A percentile compares a stretch with the other conserved stretches of the same genome.
These are phyloP conservation scores for Termitomyces sp. DNA, from an alignment of 768 basidiomycete genomes.

Conservation along the genomic window DNA sequence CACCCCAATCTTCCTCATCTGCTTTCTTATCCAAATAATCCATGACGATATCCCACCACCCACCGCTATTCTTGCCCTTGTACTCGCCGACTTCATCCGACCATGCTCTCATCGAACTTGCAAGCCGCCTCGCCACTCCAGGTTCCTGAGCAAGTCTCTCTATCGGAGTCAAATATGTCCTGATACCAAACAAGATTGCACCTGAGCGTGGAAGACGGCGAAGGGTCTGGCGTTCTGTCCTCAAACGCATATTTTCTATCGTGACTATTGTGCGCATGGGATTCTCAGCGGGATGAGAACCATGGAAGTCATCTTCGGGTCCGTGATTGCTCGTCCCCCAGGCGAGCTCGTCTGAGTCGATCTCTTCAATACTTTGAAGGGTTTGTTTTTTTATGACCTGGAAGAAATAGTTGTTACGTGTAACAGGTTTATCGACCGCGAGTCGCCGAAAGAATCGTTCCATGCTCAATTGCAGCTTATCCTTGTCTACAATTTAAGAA, in stretches of 20 bases:
- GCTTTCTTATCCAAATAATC: slow-evolving; percentile 31
- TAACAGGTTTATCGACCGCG: slow-evolving; percentile 61
- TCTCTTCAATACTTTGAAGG: slow-evolving; percentile 14
- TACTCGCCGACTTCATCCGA: slow-evolving; percentile 53
- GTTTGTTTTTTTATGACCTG: slow-evolving; percentile 22
- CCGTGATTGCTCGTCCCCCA: slow-evolving; percentile 42
- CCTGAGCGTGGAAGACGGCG: slow-evolving; percentile 59
- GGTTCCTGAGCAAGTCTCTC: slow-evolving; percentile 46
- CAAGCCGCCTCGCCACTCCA: slow-evolving; percentile 57
- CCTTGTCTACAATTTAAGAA: slow-evolving; percentile 36
- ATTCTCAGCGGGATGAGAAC: slow-evolving; percentile 12
- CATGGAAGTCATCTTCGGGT: slow-evolving; percentile 17
- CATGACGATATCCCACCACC: slow-evolving; percentile 27
- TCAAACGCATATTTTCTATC: slow-evolving; percentile 44
- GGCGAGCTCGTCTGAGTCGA: slow-evolving; percentile 61
- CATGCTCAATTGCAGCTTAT: slow-evolving; percentile 59
- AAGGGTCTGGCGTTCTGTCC: slow-evolving; percentile 64
- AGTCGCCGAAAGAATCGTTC: slow-evolving; percentile 68
- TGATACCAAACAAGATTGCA: slow-evolving; percentile 63
- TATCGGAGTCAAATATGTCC: slow-evolving; percentile 57
- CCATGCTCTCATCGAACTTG: slow-evolving; percentile 62
- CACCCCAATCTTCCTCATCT: slow-evolving; percentile 12
- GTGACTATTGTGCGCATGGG: slow-evolving; percentile 19
- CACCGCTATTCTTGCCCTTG: slow-evolving; percentile 31
- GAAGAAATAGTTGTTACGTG: slow-evolving; percentile 62